phyloP scores from a whole-genome alignment of 331 rosid species.

The Acacia pycnantha region DNA sequence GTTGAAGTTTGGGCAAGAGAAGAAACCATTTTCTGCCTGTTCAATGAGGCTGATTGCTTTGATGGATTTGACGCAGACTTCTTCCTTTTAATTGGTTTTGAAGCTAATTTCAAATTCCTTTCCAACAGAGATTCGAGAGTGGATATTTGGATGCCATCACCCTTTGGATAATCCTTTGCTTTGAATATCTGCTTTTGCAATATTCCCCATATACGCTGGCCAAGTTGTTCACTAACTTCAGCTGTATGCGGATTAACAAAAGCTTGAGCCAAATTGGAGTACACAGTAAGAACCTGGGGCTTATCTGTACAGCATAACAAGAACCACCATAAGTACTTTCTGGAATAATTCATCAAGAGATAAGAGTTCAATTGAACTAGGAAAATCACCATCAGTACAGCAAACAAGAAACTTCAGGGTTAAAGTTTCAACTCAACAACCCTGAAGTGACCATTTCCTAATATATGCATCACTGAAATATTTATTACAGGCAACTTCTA shows the following conservation, averaged over 20 bases:
- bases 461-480: not conserved
- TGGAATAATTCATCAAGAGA: not conserved
- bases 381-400: not conserved
- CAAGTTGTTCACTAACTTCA: slow-evolving; percentile 90
- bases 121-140: slow-evolving; percentile 75
- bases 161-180: slow-evolving; percentile 82
- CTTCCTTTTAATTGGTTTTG: slow-evolving; percentile 74
- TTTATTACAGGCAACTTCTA: not conserved
- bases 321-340: slow-evolving; percentile 17
- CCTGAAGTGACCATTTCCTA: not conserved
- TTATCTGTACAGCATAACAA: slow-evolving; percentile 52
- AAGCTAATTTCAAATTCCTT: slow-evolving; percentile 77
- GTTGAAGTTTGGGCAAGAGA: slow-evolving; percentile 80
- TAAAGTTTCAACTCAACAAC: not conserved
- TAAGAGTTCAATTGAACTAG: not conserved
- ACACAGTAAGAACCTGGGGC: slow-evolving; percentile 73
- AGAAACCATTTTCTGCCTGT: slow-evolving; percentile 66
- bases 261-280: slow-evolving; percentile 69
- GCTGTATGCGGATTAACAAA: slow-evolving; percentile 77
- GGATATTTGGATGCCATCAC: slow-evolving; percentile 63
- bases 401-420: not conserved
- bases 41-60: slow-evolving; percentile 68
- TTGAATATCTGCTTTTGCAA: slow-evolving; percentile 77
- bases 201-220: slow-evolving; percentile 92
- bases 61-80: slow-evolving; percentile 56